phyloP scores from a whole-genome alignment of 2,329 filamentous ascomycete species.

The Huntiella decipiens region DNA sequence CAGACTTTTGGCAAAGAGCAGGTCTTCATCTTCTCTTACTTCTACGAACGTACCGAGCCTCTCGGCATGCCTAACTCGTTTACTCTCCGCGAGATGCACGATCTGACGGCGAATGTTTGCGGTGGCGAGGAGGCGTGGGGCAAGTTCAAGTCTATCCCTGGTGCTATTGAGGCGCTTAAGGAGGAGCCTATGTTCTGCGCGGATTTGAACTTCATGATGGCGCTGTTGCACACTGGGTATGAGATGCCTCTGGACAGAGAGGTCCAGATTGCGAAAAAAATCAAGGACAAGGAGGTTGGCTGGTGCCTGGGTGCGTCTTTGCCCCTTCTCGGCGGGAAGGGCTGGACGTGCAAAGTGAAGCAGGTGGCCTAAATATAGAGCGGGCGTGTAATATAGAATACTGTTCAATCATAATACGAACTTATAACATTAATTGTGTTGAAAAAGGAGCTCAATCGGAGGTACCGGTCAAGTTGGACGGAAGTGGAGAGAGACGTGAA shows the following conservation, averaged over 20 bases:
- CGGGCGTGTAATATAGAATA: too few relatives aligned
- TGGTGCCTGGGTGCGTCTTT: slow-evolving; percentile 96
- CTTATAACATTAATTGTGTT: too few relatives aligned
- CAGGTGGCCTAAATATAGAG: slow-evolving; percentile 32
- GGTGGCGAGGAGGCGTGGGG: slow-evolving; percentile 60
- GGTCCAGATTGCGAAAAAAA: slow-evolving; percentile 97
- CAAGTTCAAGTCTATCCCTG: slow-evolving; percentile 52
- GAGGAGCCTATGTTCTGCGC: slow-evolving; percentile 81
- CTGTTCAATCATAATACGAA: too few relatives aligned
- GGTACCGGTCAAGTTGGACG: too few relatives aligned
- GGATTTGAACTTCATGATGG: slow-evolving; percentile 92
- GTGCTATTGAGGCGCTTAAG: slow-evolving; percentile 60
- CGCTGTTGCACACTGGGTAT: slow-evolving; percentile 82
- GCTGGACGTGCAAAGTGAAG: slow-evolving; percentile 76
- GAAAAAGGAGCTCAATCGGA: too few relatives aligned
- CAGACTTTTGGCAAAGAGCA: slow-evolving; percentile 89
- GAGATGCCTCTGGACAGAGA: slow-evolving; percentile 95
- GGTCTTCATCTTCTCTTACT: slow-evolving; percentile 93
- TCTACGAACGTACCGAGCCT: slow-evolving; percentile 84
- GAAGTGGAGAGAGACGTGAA: too few relatives aligned
- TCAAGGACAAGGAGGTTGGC: slow-evolving; percentile 87
- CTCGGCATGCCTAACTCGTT: slow-evolving; percentile 98
- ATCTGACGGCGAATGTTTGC: slow-evolving; percentile 71
- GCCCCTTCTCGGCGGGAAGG: slow-evolving; percentile 63
- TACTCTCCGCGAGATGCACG: slow-evolving; percentile 74